Conservation (phyloP, 768 basidiomycete species). For the Hemileccinum rubropunctum region DNA sequence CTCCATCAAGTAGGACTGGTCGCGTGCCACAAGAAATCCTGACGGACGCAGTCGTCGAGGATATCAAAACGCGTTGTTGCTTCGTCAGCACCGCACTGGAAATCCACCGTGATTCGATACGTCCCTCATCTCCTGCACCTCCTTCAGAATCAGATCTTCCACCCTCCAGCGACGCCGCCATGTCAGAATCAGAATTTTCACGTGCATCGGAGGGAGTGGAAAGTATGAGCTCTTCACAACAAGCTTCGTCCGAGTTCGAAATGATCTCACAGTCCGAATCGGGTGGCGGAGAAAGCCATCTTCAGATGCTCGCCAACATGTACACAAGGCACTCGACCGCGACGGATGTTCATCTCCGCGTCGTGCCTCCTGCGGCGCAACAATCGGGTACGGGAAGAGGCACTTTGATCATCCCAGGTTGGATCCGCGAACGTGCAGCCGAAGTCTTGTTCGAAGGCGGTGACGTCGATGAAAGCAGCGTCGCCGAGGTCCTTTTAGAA, state of each 20-base stretch:
- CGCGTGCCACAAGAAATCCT: slow-evolving; percentile 79
- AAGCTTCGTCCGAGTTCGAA: slow-evolving; percentile 53
- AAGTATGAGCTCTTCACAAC: slow-evolving; percentile 47
- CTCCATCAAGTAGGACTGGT: slow-evolving; percentile 57
- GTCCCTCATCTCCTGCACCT: slow-evolving; percentile 30
- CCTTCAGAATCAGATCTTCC: slow-evolving; percentile 39
- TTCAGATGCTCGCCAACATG: slow-evolving; percentile 66
- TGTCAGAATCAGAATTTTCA: slow-evolving; percentile 68
- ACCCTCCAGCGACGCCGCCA: slow-evolving; percentile 53
- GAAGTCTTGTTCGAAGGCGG: slow-evolving; percentile 90
- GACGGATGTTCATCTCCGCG: slow-evolving; percentile 66
- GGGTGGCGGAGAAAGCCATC: slow-evolving; percentile 21
- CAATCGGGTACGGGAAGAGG: slow-evolving; percentile 72
- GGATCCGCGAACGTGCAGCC: slow-evolving; percentile 89
- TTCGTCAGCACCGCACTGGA: slow-evolving; percentile 74
- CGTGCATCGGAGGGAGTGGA: slow-evolving; percentile 47
- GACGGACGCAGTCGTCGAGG: slow-evolving; percentile 78
- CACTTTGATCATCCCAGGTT: slow-evolving; percentile 85
- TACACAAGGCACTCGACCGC: slow-evolving; percentile 78
- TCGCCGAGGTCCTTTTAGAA: slow-evolving; percentile 80
- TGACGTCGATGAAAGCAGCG: slow-evolving; percentile 82
- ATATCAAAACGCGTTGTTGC: slow-evolving; percentile 86
- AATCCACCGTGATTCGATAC: slow-evolving; percentile 29
- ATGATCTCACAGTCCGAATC: slow-evolving; percentile 40
- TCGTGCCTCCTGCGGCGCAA: slow-evolving; percentile 63